Evolutionary conservation across 441 rosid species (phyloP).

Genomic region (Croton setiger): DNA sequence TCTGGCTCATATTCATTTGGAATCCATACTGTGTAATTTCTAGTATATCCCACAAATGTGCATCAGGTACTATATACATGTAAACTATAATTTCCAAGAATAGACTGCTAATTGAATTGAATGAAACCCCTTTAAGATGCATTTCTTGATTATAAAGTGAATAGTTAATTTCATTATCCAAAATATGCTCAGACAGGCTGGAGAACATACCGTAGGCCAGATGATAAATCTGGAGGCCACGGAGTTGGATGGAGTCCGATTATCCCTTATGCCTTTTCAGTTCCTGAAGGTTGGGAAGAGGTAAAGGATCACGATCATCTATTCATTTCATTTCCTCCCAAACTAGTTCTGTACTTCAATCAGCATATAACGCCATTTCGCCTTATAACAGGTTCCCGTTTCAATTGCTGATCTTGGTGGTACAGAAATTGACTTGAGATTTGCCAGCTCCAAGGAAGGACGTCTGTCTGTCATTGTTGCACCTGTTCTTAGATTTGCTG

Average conservation of each 20-base stretch:
- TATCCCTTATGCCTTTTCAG: conserved; percentile 70
- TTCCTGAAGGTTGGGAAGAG: conserved; percentile 90
- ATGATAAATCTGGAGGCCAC: conserved; percentile 98
- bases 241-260: conserved; percentile 99
- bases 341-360: background rate
- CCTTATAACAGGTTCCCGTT: conserved; percentile 66
- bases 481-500: conserved; percentile 89
- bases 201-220: conserved; percentile 93
- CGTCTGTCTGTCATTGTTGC: conserved; percentile 82
- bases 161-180: conserved; percentile 24
- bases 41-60: too few species aligned
- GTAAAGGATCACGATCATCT: conserved; percentile 24
- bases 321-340: background rate
- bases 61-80: too few species aligned
- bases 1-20: too few species aligned
- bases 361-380: background rate
- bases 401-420: conserved; percentile 98
- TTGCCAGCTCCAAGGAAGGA: conserved; percentile 81
- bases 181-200: conserved; percentile 84
- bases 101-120: background rate
- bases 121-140: background rate
- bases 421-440: conserved; percentile 91
- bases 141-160: conserved; percentile 12
- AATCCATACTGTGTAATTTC: too few species aligned
- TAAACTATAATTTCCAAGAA: background rate